Percentiles rank a stretch among this genome's conserved stretches.
These are phyloP conservation scores for Nakazawaea holstii DNA, from an alignment of 805 yeast genomes.

Conservation along the genomic window DNA sequence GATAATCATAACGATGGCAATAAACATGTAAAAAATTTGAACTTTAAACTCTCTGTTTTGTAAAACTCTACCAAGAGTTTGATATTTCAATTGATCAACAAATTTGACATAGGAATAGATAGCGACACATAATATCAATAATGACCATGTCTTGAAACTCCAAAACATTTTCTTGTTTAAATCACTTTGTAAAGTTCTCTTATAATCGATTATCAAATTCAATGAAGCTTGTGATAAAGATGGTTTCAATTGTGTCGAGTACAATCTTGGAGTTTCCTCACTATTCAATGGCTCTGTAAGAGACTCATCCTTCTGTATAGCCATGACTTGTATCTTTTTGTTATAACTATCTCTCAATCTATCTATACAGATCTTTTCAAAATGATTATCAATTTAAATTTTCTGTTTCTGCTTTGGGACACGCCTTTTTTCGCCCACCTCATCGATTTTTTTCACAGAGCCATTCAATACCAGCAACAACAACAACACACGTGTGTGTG, in stretches of 20 bases:
- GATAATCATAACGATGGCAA: conserved; percentile 33
- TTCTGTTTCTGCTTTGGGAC: no score
- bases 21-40: conserved; percentile 19
- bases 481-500: neutral
- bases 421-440: no score
- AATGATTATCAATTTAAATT: no score
- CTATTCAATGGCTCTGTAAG: conserved; percentile 51
- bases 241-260: conserved; percentile 45
- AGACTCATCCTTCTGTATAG: conserved; percentile 43
- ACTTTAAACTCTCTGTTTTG: conserved; percentile 18
- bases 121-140: conserved; percentile 20
- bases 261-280: conserved; percentile 47
- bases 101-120: conserved; percentile 15
- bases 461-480: no score
- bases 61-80: conserved; percentile 9
- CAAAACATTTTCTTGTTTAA: conserved; percentile 41
- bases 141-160: conserved; percentile 35
- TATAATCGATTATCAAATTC: conserved; percentile 59
- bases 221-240: conserved; percentile 54
- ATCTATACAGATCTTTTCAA: no score
- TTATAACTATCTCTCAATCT: conserved; percentile 15
- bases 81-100: conserved; percentile 8
- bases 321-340: conserved; percentile 17
- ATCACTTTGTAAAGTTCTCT: conserved; percentile 39
- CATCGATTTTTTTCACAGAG: no score